Evolutionary conservation across 2,329 filamentous ascomycete species (phyloP), one percentile per base, ranked within the genome.

Genomic region (Tolypocladium inflatum): DNA sequence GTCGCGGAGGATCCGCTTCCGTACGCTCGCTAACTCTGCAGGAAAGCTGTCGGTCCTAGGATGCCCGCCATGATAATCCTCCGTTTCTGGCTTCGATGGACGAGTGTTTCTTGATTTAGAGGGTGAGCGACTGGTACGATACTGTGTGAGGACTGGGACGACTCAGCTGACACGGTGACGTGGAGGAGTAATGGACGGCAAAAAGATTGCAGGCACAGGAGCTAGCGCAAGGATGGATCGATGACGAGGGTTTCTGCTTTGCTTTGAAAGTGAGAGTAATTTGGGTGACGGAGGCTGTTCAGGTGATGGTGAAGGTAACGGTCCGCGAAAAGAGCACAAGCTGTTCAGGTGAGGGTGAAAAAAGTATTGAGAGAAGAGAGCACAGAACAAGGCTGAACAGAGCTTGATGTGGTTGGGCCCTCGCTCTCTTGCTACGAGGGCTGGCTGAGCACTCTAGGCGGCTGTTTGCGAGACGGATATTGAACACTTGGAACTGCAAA

Each of bases 1-100:
- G 26, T 17, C n/a, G 43, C n/a, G n/a, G 42, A 55, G 21, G 57
- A 58, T 21, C 53, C 53, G 2, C 53, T 58, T n/a, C 53, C 57
- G 13, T 58, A 58, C 23, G 42, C 52, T 42, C 56, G 53, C 35
- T 51, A 19, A 57, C 19, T 26, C 11, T 15, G n/a, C 11, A 19
- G 39, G 39, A 10, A 30, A n/a, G 26, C 17, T 50, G 26, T 26
- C n/a, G 19, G 39, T 41, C 39, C 9, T n/a, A 10, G 39, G 39
- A 19, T 41, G 23, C 43, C 43, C 43, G 13, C 23, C 13, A 2
- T 30, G 23, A 48, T 15, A 7, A 48, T 5, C 6, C 42, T 15
- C 13, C n/a, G 42, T 23, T 30, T 11, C 13, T 23, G 23, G 43
- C 43, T n/a, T 50, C 26, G 45, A n/a, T n/a, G 39, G 19, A 41